Evolutionary conservation across 495 filamentous ascomycete genomes (phyloP), one percentile per base, ranked within the genome.

Genomic region (Xylona heveae): DNA sequence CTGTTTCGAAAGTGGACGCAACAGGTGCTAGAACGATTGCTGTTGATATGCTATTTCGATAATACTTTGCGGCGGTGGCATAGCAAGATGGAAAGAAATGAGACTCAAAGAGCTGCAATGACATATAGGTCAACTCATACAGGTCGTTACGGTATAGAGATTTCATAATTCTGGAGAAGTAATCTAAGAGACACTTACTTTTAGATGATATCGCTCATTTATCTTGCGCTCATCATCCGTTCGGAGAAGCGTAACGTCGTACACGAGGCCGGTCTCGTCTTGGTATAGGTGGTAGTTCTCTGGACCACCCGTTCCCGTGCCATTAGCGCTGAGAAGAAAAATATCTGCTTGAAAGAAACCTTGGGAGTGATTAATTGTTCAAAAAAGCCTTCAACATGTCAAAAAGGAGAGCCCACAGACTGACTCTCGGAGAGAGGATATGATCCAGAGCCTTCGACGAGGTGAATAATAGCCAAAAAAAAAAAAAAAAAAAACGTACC

Each of bases 61-160:
- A 51, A 33, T 54, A 59, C 29, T 49, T 57, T 28, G 42, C 38
- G 19, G 48, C 50, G 2, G 49, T 41, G 6, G 54, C 46, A 43
- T 70, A 74, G 10, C 43, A 49, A 32, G 52, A 47, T 2, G 65
- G 65, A 4, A 43, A 26, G 5, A 51, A 38, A 37, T 58, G 48
- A 0, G 59, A 53, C 41, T 69, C 58, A 41, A 58, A 73, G 35
- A 72, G 47, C 67, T 71, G 36, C 28, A 10, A 12, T 31, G 28
- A 31, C 10, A 15, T 3, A 26, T 13, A n/a, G 10, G 24, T n/a
- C 24, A 26, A 26, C 2, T n/a, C 3, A 26, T 10, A 2, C 10
- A 1, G 24, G 24, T n/a, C 24, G 24, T 13, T n/a, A 26, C n/a
- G 24, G 10, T 26, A 13, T 13, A n/a, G 2, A 13, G 3, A 26